Conservation (phyloP, 495 filamentous ascomycete genomes). For the Aspergillus baeticus region DNA sequence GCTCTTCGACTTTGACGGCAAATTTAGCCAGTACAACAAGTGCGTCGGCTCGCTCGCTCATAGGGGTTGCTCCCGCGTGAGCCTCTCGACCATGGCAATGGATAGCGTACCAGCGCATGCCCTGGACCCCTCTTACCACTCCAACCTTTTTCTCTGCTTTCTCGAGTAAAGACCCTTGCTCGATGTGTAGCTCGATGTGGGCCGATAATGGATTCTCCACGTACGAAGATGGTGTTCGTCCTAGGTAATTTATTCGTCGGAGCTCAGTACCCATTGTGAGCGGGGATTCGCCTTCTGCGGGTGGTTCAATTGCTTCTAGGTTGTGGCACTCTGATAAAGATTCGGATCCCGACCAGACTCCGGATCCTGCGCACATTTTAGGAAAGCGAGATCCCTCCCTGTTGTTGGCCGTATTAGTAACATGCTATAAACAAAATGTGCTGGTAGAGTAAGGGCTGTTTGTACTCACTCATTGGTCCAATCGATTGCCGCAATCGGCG, state of each 20-base stretch:
- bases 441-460: no score
- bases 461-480: conserved; percentile 52
- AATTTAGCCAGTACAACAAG: conserved; percentile 58
- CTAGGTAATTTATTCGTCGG: conserved; percentile 66
- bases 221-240: conserved; percentile 33
- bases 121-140: conserved; percentile 61
- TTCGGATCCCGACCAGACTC: conserved; percentile 65
- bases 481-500: conserved; percentile 65
- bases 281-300: background rate
- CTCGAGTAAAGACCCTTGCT: conserved; percentile 71
- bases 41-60: conserved; percentile 52
- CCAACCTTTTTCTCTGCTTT: conserved; percentile 56
- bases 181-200: conserved; percentile 79
- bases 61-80: conserved; percentile 72
- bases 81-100: conserved; percentile 59
- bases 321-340: conserved; percentile 34
- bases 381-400: conserved; percentile 80
- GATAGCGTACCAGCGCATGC: conserved; percentile 63
- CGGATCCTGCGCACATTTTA: conserved; percentile 64
- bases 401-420: no score
- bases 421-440: no score
- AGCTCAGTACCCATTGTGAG: conserved; percentile 42
- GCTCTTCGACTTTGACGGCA: background rate
- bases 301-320: background rate
- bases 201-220: conserved; percentile 52